Conservation (phyloP, 495 filamentous ascomycete genomes). For the Lindgomyces ingoldianus region DNA sequence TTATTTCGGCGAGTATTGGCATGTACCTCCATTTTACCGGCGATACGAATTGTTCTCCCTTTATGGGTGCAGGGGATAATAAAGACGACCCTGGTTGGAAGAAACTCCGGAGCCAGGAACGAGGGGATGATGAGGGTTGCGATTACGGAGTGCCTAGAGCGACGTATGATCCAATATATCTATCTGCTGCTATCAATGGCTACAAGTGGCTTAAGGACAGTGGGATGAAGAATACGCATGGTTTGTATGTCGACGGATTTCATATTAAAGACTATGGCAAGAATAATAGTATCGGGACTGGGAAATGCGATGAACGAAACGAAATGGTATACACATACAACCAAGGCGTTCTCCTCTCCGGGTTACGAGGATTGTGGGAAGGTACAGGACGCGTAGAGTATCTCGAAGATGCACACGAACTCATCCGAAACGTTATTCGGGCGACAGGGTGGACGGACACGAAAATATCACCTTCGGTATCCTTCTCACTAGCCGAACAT, state of each 20-base stretch:
- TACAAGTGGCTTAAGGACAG: conserved; percentile 77
- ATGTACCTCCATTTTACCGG: conserved; percentile 95
- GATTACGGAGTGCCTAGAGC: not conserved
- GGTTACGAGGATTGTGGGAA: conserved; percentile 75
- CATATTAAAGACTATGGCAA: conserved; percentile 72
- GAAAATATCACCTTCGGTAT: conserved; percentile 37
- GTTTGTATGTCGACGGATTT: conserved; percentile 86
- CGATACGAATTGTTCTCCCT: conserved; percentile 71
- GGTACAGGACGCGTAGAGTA: conserved; percentile 66
- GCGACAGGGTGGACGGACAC: conserved; percentile 70
- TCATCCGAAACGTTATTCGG: conserved; percentile 68
- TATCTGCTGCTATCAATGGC: conserved; percentile 70
- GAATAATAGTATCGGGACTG: conserved; percentile 56
- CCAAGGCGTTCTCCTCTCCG: conserved; percentile 89
- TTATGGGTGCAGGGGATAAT: conserved; percentile 41
- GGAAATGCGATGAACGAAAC: conserved; percentile 74
- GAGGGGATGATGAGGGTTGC: not conserved
- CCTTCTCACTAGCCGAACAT: conserved; percentile 10
- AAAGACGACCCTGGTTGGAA: not conserved
- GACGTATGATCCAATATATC: conserved; percentile 66
- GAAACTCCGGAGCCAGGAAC: conserved; percentile 1
- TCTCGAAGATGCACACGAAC: conserved; percentile 74
- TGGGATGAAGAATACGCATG: conserved; percentile 79
- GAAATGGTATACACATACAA: conserved; percentile 96
- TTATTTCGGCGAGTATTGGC: conserved; percentile 73